Evolutionary conservation across 805 yeast genomes (phyloP).

Genomic region (Kazachstania taianensis): DNA sequence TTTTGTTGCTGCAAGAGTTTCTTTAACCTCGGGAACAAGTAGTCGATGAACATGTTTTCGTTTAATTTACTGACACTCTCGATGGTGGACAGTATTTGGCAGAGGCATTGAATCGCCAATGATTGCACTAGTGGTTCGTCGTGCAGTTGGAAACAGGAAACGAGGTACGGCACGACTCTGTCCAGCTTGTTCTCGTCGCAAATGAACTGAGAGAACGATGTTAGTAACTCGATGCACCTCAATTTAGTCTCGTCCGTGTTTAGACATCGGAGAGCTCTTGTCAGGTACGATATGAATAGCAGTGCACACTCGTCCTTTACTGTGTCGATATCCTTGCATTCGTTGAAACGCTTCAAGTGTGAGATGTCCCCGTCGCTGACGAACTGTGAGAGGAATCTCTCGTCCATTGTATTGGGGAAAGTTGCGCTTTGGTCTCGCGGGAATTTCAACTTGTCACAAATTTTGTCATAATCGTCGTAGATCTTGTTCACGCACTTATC

Average conservation of each 20-base stretch:
- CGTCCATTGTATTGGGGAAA: background rate
- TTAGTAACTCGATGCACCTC: constrained; percentile 64
- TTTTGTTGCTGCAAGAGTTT: constrained; percentile 34
- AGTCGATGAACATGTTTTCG: constrained; percentile 69
- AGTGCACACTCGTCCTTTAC: constrained; percentile 22
- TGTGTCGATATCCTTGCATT: constrained; percentile 2
- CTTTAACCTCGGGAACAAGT: constrained; percentile 60
- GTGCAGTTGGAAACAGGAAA: constrained; percentile 58
- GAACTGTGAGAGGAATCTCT: background rate
- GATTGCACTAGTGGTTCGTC: constrained; percentile 54
- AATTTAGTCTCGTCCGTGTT: constrained; percentile 12
- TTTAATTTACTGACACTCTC: constrained; percentile 64
- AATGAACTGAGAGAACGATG: constrained; percentile 65
- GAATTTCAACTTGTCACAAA: constrained; percentile 17
- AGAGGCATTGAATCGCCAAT: constrained; percentile 50
- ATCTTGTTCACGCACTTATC: constrained; percentile 40
- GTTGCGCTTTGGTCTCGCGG: constrained; percentile 3
- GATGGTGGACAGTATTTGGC: constrained; percentile 59
- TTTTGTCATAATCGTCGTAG: constrained; percentile 45
- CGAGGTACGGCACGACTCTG: constrained; percentile 70
- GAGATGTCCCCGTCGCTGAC: background rate
- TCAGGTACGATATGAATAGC: constrained; percentile 19
- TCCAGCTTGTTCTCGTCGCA: constrained; percentile 81
- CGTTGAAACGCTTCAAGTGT: background rate
- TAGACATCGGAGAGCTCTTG: constrained; percentile 20